Base-by-base conservation (phyloP, 768 basidiomycete species). In the Tubosaeta brunneosetosa region DNA sequence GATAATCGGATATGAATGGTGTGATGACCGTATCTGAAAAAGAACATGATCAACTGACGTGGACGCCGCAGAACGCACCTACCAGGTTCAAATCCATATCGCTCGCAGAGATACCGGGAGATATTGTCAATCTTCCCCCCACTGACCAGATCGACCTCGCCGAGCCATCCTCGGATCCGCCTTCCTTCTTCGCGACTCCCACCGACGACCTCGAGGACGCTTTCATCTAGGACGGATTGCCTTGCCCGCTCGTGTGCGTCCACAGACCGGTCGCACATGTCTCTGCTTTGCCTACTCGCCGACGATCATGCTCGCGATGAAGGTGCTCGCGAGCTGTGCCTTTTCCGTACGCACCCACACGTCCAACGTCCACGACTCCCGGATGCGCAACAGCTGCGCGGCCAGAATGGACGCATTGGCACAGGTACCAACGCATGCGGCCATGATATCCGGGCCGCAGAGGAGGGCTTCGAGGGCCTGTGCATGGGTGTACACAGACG, bases 51-150 rank as follows among this genome's bases (percentile, higher is more conserved):
- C 17, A 26, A 32, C 9, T 3, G 10, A 12, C 25, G 48, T 5
- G 4, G 31, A 27, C 10, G 32, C n/a, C n/a, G n/a, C n/a, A n/a
- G n/a, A n/a, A n/a, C n/a, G n/a, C 37, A 65, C 66, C 10, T 44
- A 88, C 86, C 87, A 57, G 83, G 71, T 56, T 88, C 86, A 56
- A 94, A 90, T 6, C 89, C 87, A 66, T 84, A 92, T 47, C 90
- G 78, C 44, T 91, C 88, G 31, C 83, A 83, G 38, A 92, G 76
- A 62, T 91, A 92, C 62, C 84, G 74, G 2, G 86, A 83, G 79
- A n/a, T n/a, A n/a, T n/a, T n/a, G n/a, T n/a, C n/a, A n/a, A n/a
- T 72, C 42, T 83, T 79, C 54, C 83, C 73, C 17, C 81, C 86
- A 40, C 84, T 82, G 11, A 80, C 79, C 32, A 77, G 64, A 60